Evolutionary conservation across 495 filamentous ascomycete genomes (phyloP), one percentile per base, ranked within the genome.

Genomic region (Hypomontagnella monticulosa): DNA sequence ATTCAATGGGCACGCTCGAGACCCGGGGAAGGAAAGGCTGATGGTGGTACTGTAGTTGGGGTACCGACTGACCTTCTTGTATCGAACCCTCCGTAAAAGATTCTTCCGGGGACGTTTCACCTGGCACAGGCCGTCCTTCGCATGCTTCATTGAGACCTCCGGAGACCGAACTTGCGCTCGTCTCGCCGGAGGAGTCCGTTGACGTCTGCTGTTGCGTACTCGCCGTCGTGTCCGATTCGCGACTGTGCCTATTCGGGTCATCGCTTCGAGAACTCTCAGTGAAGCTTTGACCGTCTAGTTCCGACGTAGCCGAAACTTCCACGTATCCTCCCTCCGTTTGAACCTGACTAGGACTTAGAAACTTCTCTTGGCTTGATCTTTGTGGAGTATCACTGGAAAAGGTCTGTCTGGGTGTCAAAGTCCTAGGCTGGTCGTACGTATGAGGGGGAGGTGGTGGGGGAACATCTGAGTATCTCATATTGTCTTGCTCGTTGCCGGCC

Each of bases 21-120:
- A 78, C 73, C 5, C 79, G 72, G 10, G 75, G 74, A 43, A 79
- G 78, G 57, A 67, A 77, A 61, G 62, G 73, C 57, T 82, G 81
- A 57, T 87, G 83, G 61, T 86, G 81, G 65, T 88, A 87, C 58
- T 85, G 81, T 36, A 86, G 71, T 59, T 79, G 80, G 4, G 82
- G 83, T n/a, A 85, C 80, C 4, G 76, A 70, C 27, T 78, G 74
- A 36, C 73, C 66, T 9, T 62, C 77, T 8, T 69, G 55, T 30
- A 72, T 68, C 19, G 66, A 67, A n/a, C 73, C 74, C 32, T 79
- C 76, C 36, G 76, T 70, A 38, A 80, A 46, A 12, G 79, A 81
- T 46, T 75, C 79, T 46, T 79, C 78, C n/a, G 69, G 72, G 14
- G 76, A 81, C n/a, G 65, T 71, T 37, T 76, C 73, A 33, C 67